phyloP scores from a whole-genome alignment of 805 yeast genomes.

The Candida odintsovae region DNA sequence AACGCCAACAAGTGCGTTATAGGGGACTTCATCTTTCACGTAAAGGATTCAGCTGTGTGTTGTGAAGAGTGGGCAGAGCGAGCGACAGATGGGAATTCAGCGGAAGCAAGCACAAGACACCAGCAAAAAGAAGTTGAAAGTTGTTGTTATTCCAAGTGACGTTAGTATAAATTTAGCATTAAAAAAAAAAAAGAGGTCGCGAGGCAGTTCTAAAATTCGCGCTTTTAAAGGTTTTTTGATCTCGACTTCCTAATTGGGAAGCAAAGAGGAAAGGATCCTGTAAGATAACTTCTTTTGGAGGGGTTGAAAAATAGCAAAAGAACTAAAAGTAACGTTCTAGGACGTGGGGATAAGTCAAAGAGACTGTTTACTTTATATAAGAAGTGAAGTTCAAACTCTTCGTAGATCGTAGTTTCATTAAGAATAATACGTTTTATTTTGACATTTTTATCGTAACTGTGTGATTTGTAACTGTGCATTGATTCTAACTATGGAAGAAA shows the following conservation, averaged over 20 bases:
- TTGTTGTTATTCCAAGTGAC: neutral
- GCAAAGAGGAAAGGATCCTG: no score
- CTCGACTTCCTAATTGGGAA: neutral
- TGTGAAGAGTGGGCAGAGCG: neutral
- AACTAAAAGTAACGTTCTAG: no score
- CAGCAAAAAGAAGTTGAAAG: neutral
- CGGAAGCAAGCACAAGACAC: neutral
- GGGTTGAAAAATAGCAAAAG: no score
- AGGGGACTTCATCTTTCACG: conserved; percentile 1
- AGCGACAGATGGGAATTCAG: neutral
- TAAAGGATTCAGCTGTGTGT: neutral
- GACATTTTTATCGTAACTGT: no score
- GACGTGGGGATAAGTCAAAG: no score
- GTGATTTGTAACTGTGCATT: no score
- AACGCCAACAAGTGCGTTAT: neutral
- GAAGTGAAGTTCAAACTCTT: no score
- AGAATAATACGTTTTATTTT: no score
- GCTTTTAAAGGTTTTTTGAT: neutral
- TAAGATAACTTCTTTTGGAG: no score
- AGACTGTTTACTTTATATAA: no score
- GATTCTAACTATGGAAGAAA: neutral
- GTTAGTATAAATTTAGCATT: neutral
- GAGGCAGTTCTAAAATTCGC: neutral
- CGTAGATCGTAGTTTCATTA: no score
- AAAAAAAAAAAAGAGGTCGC: neutral